Evolutionary conservation across 176 grass and related monocot genomes (phyloP).

Genomic region (Zea luxurians): DNA sequence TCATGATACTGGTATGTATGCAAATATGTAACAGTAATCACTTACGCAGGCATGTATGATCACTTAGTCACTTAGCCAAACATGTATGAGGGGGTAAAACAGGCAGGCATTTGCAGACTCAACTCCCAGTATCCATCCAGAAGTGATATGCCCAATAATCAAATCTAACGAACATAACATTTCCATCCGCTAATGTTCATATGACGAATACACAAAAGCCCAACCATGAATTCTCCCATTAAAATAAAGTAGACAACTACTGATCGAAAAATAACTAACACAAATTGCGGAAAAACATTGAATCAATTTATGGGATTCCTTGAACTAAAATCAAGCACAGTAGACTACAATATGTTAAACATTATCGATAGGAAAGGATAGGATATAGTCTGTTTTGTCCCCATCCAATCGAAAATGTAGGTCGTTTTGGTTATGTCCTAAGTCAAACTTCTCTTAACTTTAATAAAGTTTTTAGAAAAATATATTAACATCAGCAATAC

Average conservation of each 20-base stretch:
- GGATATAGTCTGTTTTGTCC: background rate
- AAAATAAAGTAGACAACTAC: background rate
- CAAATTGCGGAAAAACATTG: background rate
- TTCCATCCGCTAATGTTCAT: background rate
- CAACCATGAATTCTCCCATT: background rate
- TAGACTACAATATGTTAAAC: conserved; percentile 6
- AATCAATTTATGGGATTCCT: background rate
- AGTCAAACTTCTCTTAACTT: background rate
- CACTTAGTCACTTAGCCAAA: background rate
- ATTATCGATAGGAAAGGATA: background rate
- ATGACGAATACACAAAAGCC: background rate
- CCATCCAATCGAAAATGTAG: background rate
- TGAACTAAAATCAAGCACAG: conserved; percentile 4
- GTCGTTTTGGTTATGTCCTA: background rate
- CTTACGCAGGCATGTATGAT: background rate
- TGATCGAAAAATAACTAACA: background rate
- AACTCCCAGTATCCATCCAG: background rate
- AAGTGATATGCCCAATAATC: conserved; percentile 5
- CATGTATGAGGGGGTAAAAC: background rate
- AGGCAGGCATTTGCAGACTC: background rate
- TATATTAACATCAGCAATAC: background rate
- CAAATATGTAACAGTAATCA: background rate
- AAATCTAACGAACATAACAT: background rate
- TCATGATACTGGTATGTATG: background rate
- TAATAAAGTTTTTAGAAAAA: background rate